These are phyloP conservation scores for Podospora australis DNA, from an alignment of 495 filamentous ascomycete species.

Conservation along the genomic window DNA sequence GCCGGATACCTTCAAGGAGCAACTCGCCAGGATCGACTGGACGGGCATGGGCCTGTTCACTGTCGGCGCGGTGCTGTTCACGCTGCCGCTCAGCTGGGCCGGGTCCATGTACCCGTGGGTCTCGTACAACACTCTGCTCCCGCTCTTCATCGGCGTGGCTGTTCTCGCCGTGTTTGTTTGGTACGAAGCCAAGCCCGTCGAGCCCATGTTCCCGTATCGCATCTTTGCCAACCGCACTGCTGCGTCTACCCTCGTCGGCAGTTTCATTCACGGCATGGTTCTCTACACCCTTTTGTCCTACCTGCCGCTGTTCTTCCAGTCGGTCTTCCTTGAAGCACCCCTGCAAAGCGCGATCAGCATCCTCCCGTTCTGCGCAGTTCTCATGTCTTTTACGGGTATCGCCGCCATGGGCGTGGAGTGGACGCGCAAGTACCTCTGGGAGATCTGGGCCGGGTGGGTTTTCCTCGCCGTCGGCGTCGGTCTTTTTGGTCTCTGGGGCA, in stretches of 20 bases:
- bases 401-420: conserved; percentile 15
- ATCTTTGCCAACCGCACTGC: conserved; percentile 26
- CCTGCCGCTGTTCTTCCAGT: conserved; percentile 33
- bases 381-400: conserved; percentile 14
- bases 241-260: conserved; percentile 22
- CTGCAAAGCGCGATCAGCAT: conserved; percentile 24
- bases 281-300: conserved; percentile 29
- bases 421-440: conserved; percentile 15
- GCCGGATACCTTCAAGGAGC: too few relatives aligned
- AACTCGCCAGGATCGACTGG: too few relatives aligned
- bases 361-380: conserved; percentile 19
- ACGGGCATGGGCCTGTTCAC: too few relatives aligned
- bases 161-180: conserved; percentile 28
- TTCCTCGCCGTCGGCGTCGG: conserved; percentile 20
- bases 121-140: conserved; percentile 33
- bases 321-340: conserved; percentile 25
- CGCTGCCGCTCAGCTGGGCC: conserved; percentile 39
- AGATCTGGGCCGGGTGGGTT: conserved; percentile 24
- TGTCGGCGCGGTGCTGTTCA: conserved; percentile 25
- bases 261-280: conserved; percentile 29
- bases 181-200: conserved; percentile 27
- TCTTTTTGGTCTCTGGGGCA: conserved; percentile 16
- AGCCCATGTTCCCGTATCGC: conserved; percentile 30
- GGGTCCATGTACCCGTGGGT: conserved; percentile 37
- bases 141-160: conserved; percentile 31